Evolutionary conservation across 306 rosid genomes (phyloP).

Genomic region (Citrullus amarus): DNA sequence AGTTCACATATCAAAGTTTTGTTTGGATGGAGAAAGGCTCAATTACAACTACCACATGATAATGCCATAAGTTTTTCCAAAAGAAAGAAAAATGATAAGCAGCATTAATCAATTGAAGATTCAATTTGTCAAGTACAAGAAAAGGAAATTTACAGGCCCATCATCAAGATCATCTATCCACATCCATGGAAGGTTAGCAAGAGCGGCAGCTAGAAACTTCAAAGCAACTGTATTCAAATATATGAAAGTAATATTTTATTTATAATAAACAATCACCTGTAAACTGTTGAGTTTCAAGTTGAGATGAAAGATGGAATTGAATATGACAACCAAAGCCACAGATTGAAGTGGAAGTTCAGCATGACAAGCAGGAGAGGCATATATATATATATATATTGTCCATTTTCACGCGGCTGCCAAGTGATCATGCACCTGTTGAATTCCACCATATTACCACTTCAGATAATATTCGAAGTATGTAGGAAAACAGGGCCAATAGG

Average conservation of each 20-base stretch:
- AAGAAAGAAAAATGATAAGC: not conserved
- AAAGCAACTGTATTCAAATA: not conserved
- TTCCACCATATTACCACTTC: slow-evolving; percentile 12
- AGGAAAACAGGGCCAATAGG: not conserved
- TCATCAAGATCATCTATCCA: not conserved
- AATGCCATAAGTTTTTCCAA: not conserved
- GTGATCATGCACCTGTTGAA: slow-evolving; percentile 21
- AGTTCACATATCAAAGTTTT: not conserved
- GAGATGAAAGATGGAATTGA: not conserved
- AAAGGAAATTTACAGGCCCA: slow-evolving; percentile 1
- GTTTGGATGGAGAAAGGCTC: not conserved
- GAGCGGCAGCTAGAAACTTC: not conserved
- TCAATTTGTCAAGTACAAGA: not conserved
- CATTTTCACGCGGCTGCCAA: slow-evolving; percentile 11
- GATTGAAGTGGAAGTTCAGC: not conserved
- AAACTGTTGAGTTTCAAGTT: not conserved
- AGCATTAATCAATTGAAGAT: not conserved
- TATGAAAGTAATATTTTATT: not conserved
- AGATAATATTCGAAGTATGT: not conserved
- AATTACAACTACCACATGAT: not conserved
- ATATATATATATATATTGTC: not conserved
- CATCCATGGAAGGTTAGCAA: slow-evolving; percentile 8
- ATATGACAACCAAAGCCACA: not conserved
- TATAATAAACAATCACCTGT: not conserved
- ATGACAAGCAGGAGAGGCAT: not conserved